A percentile compares a stretch with the other conserved stretches of the same genome.
phyloP scores from a whole-genome alignment of 768 basidiomycete species.

The Lactifluus echinatus region DNA sequence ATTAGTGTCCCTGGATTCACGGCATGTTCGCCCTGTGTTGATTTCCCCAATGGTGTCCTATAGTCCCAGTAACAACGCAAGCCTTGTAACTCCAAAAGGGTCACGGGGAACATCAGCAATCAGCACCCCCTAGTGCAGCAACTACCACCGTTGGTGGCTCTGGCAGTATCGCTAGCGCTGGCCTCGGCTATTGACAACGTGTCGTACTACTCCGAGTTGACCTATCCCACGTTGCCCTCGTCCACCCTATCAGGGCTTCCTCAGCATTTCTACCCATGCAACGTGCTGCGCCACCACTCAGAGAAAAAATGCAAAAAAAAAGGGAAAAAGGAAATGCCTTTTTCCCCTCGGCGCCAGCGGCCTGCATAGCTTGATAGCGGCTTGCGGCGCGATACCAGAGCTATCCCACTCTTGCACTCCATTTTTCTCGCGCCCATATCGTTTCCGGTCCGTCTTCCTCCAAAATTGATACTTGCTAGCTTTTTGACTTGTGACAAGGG shows the following conservation, averaged over 20 bases:
- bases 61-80: neutral
- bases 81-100: neutral
- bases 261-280: neutral
- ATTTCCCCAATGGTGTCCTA: conserved; percentile 7
- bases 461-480: neutral
- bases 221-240: neutral
- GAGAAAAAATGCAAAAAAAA: neutral
- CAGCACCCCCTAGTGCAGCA: conserved; percentile 3
- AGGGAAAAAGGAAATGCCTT: neutral
- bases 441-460: neutral
- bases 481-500: no score
- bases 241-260: neutral
- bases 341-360: neutral
- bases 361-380: neutral
- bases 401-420: conserved; percentile 4
- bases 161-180: no score
- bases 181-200: neutral
- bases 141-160: conserved; percentile 2
- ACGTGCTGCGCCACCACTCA: neutral
- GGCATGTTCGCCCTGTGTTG: neutral
- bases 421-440: conserved; percentile 2
- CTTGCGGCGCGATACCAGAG: conserved; percentile 5
- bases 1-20: neutral
- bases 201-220: no score
- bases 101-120: neutral